Conservation (phyloP, 2,329 filamentous ascomycete genomes). For the Phoma sp. region DNA sequence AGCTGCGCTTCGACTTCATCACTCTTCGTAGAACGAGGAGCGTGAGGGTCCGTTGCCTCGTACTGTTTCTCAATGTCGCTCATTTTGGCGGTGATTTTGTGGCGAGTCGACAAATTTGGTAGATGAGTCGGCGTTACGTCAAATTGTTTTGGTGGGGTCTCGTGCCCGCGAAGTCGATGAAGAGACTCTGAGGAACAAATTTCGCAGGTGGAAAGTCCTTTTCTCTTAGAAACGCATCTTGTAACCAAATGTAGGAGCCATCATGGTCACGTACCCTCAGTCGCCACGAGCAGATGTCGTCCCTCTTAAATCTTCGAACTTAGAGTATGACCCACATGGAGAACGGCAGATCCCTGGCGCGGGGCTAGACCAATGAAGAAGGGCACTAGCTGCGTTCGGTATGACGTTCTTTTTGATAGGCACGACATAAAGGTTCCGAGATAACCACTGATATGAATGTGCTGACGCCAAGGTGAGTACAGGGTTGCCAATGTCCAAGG, state of each 20-base stretch:
- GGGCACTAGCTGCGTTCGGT: slow-evolving; percentile 28
- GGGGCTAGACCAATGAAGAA: slow-evolving; percentile 36
- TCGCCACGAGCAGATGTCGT: slow-evolving; percentile 22
- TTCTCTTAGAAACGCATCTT: slow-evolving; percentile 19
- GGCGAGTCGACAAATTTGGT: neutral
- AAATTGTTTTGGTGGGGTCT: slow-evolving; percentile 1
- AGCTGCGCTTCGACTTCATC: slow-evolving; percentile 37
- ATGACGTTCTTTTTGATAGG: slow-evolving; percentile 25
- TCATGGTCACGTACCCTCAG: slow-evolving; percentile 27
- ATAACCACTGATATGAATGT: slow-evolving; percentile 9
- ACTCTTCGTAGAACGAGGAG: slow-evolving; percentile 23
- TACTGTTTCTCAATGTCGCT: slow-evolving; percentile 39
- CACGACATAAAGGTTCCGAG: neutral
- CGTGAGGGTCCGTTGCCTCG: slow-evolving; percentile 18
- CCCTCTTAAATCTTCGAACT: slow-evolving; percentile 32
- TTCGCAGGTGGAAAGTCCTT: neutral
- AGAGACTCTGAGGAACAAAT: too few species aligned
- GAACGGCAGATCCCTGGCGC: slow-evolving; percentile 26
- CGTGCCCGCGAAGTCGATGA: too few species aligned
- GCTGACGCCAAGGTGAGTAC: slow-evolving; percentile 20
- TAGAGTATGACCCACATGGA: slow-evolving; percentile 18
- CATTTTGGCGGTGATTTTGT: slow-evolving; percentile 25
- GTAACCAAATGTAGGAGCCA: slow-evolving; percentile 25
- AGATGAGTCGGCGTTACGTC: slow-evolving; percentile 10
- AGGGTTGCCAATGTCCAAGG: slow-evolving; percentile 28